Percentiles rank a stretch among this genome's conserved stretches.
These are phyloP conservation scores for Geranium incanum DNA, from an alignment of 441 rosid genomes.

Conservation along the genomic window DNA sequence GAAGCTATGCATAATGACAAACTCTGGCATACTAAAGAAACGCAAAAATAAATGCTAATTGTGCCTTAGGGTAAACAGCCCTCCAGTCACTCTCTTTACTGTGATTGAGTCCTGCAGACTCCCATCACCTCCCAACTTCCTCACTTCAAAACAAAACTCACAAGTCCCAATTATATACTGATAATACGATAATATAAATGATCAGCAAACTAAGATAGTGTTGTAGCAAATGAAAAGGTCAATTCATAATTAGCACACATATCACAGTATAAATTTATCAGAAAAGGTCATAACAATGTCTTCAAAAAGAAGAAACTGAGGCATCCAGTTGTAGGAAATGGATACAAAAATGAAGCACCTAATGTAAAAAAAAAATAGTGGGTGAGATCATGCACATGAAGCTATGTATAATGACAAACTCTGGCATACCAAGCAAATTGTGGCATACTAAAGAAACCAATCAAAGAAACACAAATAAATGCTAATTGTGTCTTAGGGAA, in stretches of 20 bases:
- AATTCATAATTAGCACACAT: neutral
- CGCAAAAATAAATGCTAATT: neutral
- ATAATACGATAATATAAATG: too few relatives aligned
- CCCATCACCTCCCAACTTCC: too few relatives aligned
- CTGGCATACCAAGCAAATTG: neutral
- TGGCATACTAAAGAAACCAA: neutral
- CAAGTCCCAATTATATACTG: too few relatives aligned
- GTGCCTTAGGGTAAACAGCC: too few relatives aligned
- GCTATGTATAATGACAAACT: neutral
- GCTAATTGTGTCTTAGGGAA: too few relatives aligned
- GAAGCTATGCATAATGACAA: neutral
- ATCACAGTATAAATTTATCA: neutral
- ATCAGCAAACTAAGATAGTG: too few relatives aligned
- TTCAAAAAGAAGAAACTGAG: constrained; percentile 7
- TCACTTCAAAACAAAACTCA: too few relatives aligned
- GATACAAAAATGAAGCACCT: neutral
- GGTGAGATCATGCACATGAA: neutral
- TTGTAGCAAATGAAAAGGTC: neutral
- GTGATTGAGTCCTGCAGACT: too few relatives aligned
- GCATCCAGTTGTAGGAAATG: neutral
- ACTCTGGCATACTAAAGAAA: neutral
- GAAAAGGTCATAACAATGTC: neutral
- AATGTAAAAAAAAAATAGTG: neutral
- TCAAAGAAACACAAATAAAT: neutral
- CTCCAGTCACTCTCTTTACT: too few relatives aligned